phyloP scores from a whole-genome alignment of 176 grass and related monocot species.

The Carex kokanica region DNA sequence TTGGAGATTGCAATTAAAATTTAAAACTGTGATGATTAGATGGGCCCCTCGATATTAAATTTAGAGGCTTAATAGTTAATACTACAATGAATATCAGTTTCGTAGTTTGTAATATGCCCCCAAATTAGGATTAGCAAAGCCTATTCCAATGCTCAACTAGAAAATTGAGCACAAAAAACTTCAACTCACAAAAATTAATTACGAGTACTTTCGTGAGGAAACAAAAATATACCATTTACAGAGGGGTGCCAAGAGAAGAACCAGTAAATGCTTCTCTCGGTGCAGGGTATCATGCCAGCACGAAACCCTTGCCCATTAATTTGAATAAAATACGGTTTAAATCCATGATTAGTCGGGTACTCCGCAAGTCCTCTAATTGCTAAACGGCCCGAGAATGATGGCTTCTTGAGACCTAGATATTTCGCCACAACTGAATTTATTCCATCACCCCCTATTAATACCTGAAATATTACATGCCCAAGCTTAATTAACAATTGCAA shows the following conservation, averaged over 20 bases:
- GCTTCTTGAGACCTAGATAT: constrained; percentile 47
- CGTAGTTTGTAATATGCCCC: neutral
- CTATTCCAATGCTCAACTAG: neutral
- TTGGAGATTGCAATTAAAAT: neutral
- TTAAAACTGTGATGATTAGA: neutral
- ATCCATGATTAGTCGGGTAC: constrained; percentile 45
- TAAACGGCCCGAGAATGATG: constrained; percentile 35
- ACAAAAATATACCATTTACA: neutral
- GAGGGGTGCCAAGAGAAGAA: constrained; percentile 64
- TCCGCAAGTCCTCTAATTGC: constrained; percentile 45
- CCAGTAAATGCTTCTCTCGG: constrained; percentile 51
- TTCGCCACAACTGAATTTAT: constrained; percentile 66
- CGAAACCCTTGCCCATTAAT: constrained; percentile 44
- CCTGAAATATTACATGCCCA: constrained; percentile 25
- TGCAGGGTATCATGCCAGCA: constrained; percentile 37
- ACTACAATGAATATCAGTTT: neutral
- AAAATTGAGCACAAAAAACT: neutral
- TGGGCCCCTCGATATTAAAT: neutral
- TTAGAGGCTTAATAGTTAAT: neutral
- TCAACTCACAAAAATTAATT: neutral
- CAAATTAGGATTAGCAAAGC: neutral
- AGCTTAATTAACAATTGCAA: neutral
- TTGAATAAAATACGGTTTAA: constrained; percentile 43
- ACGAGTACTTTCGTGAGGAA: neutral
- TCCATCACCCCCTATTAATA: constrained; percentile 55